Conservation (phyloP, 202 grass and related monocot genomes). For the Tripidium arundinaceum region DNA sequence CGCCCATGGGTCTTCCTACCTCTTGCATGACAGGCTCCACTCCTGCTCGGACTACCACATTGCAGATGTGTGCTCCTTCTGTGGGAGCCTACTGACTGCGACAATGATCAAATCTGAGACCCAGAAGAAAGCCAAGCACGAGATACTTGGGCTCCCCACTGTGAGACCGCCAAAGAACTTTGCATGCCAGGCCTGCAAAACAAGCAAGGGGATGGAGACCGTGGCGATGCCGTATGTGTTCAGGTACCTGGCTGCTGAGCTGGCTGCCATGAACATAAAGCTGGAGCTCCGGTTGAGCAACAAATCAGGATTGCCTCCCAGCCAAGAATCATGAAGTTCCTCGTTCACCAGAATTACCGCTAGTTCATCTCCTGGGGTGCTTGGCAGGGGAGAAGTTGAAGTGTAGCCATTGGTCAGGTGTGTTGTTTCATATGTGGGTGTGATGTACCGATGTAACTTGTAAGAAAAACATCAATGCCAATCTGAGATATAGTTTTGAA, state of each 20-base stretch:
- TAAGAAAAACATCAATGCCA: neutral
- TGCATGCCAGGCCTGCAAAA: constrained; percentile 70
- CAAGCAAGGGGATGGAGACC: constrained; percentile 88
- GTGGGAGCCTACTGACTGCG: constrained; percentile 64
- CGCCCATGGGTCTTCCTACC: constrained; percentile 82
- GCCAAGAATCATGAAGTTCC: neutral
- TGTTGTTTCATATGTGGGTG: neutral
- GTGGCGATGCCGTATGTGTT: constrained; percentile 95
- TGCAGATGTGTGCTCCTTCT: constrained; percentile 82
- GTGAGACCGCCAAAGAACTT: constrained; percentile 57
- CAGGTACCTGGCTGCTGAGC: constrained; percentile 66
- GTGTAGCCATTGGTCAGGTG: neutral
- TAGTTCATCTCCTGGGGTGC: neutral
- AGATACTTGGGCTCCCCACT: constrained; percentile 52
- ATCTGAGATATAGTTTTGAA: neutral
- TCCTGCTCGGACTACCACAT: constrained; percentile 90
- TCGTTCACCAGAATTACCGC: neutral
- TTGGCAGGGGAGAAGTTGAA: neutral
- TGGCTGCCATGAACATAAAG: constrained; percentile 91
- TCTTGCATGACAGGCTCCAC: constrained; percentile 89
- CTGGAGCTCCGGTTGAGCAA: constrained; percentile 72
- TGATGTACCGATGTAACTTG: neutral
- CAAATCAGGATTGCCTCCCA: constrained; percentile 16
- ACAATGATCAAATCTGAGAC: constrained; percentile 41
- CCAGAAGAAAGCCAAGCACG: constrained; percentile 53